Conservation (phyloP, 768 basidiomycete species). For the Artomyces pyxidatus region DNA sequence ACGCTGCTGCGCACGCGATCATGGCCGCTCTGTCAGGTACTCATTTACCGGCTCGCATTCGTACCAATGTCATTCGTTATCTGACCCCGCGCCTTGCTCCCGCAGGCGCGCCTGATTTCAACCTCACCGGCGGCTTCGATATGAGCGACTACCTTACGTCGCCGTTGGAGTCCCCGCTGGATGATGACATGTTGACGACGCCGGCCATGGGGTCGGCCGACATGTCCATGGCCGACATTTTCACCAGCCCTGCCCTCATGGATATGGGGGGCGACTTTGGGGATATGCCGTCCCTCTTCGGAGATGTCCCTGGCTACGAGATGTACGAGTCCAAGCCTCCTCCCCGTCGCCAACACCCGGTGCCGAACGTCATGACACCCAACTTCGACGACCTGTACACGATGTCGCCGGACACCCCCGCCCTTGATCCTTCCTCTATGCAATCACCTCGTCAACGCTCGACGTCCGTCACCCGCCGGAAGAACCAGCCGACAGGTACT, state of each 20-base stretch:
- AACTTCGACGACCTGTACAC: conserved; percentile 33
- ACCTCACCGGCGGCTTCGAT: conserved; percentile 35
- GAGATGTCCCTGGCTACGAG: conserved; percentile 5
- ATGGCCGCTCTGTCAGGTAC: conserved; percentile 12
- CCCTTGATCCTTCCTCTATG: conserved; percentile 33
- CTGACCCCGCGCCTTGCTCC: background rate
- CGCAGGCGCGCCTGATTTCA: conserved; percentile 6
- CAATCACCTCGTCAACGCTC: conserved; percentile 21
- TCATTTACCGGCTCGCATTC: background rate
- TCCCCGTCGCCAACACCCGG: background rate
- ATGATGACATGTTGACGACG: conserved; percentile 37
- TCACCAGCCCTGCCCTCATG: conserved; percentile 35
- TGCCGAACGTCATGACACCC: conserved; percentile 16
- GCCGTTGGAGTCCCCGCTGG: conserved; percentile 39
- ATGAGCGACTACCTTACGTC: conserved; percentile 39
- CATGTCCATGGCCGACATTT: conserved; percentile 29
- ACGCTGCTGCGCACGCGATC: conserved; percentile 13
- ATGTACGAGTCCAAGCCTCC: conserved; percentile 9
- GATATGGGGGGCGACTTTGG: conserved; percentile 28
- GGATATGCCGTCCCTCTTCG: conserved; percentile 20
- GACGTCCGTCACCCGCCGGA: conserved; percentile 23
- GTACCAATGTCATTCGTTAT: background rate
- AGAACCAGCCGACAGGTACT: conserved; percentile 48
- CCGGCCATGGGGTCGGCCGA: conserved; percentile 30
- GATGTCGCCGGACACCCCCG: conserved; percentile 45